Percentiles rank a stretch among this genome's conserved stretches.
Evolutionary conservation across 305 asterid genomes (phyloP).

Genomic region (Euphrasia arctica): DNA sequence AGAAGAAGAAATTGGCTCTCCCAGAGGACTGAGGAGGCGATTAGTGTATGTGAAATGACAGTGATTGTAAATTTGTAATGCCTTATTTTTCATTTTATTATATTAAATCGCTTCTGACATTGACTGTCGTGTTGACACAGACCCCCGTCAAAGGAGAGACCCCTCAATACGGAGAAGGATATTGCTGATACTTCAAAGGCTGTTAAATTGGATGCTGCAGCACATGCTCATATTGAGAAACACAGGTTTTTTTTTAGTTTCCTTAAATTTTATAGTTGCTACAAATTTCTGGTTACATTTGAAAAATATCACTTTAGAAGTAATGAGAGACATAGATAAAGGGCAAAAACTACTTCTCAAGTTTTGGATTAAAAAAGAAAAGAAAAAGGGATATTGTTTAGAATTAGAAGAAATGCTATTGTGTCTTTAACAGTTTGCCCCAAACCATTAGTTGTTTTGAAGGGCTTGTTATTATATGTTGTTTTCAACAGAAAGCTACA

Average conservation of each 20-base stretch:
- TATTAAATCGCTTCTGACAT: constrained; percentile 17
- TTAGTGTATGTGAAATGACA: constrained; percentile 40
- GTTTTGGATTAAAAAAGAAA: not conserved
- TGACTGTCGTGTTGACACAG: constrained; percentile 41
- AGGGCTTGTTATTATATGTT: not conserved
- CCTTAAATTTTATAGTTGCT: not conserved
- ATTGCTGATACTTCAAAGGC: constrained; percentile 35
- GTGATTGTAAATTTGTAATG: not conserved
- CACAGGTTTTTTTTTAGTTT: constrained; percentile 50
- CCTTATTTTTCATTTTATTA: constrained; percentile 2
- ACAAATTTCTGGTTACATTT: not conserved
- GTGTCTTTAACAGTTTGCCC: not conserved
- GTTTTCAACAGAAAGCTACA: constrained; percentile 70
- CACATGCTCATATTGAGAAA: constrained; percentile 69
- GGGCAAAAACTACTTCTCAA: not conserved
- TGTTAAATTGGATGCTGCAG: constrained; percentile 82
- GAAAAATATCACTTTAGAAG: not conserved
- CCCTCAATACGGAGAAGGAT: constrained; percentile 39
- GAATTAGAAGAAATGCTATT: not conserved
- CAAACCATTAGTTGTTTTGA: not conserved
- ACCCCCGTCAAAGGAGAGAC: constrained; percentile 46
- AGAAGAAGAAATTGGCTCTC: constrained; percentile 45
- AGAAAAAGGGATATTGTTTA: not conserved
- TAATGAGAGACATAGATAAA: not conserved
- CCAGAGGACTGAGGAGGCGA: constrained; percentile 85